These are phyloP conservation scores for Melaleuca alternifolia DNA, from an alignment of 345 rosid genomes.

Conservation along the genomic window DNA sequence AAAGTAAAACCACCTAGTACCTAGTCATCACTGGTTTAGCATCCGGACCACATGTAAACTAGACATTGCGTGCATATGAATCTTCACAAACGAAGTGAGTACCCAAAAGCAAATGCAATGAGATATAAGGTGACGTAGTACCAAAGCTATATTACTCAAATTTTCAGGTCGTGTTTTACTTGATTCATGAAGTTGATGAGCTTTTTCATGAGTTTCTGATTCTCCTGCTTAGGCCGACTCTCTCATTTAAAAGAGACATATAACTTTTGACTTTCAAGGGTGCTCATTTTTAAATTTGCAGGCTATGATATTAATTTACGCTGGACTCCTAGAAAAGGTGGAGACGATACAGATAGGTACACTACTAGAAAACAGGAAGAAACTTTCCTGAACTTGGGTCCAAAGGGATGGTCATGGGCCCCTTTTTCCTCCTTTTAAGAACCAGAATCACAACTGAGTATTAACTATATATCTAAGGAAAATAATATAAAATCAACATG, in stretches of 20 bases:
- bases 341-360: background rate
- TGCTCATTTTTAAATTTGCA: background rate
- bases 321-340: background rate
- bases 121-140: background rate
- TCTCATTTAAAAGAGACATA: background rate
- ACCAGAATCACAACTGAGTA: background rate
- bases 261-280: background rate
- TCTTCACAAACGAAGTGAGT: background rate
- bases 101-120: background rate
- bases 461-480: background rate
- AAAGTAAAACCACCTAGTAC: background rate
- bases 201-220: background rate
- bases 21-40: background rate
- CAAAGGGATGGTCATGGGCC: background rate
- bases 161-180: background rate
- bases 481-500: background rate
- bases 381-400: background rate
- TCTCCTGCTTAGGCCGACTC: background rate
- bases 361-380: background rate
- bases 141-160: background rate
- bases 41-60: background rate
- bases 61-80: background rate
- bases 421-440: background rate
- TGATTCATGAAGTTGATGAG: background rate
- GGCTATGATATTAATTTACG: background rate